Base-by-base conservation (phyloP, 345 rosid species). In the Citrus cavaleriei region DNA sequence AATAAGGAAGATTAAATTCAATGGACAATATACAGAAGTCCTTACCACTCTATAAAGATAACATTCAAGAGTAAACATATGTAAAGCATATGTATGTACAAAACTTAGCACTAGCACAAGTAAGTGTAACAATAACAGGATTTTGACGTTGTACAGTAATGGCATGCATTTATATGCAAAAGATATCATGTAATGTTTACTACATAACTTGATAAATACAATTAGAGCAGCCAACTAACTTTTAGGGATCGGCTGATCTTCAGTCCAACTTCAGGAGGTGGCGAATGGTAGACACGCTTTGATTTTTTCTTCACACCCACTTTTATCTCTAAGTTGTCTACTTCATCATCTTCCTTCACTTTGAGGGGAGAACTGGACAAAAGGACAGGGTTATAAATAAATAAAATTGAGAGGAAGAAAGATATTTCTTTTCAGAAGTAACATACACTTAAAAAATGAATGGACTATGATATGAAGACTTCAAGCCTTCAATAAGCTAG, bases 261-360 rank as follows among this genome's bases (percentile, higher is more conserved):
- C 84, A 85, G 78, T 81, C 97, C 93, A 81, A 93, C 93, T 91
- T 93, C 95, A 83, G 97, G 95, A 85, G 90, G 42, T 2, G 83
- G 88, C 62, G 97, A 90, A 80, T 84, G 91, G 82, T 93, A 93
- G 34, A 90, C 79, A 28, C 95, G 93, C 82, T 88, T 93, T 6
- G 97, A 88, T 74, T 90, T 93, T 77, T 81, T 84, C 84, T 85
- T 91, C 76, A 32, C 78, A 59, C 84, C 84, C 79, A 93, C 86
- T 80, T 88, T 87, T 62, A 93, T 86, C 35, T 91, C 97, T 79
- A 93, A 79, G 71, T 89, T 91, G 86, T 93, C 97, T 38, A 91
- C 95, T 81, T 91, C 93, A 80, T 91, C 97, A 51, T 91, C 97
- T 68, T 91, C 97, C 83, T 90, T 90, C 74, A 91, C 93, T 85